Evolutionary conservation across 345 rosid species (phyloP).

Genomic region (Populus deltoides): DNA sequence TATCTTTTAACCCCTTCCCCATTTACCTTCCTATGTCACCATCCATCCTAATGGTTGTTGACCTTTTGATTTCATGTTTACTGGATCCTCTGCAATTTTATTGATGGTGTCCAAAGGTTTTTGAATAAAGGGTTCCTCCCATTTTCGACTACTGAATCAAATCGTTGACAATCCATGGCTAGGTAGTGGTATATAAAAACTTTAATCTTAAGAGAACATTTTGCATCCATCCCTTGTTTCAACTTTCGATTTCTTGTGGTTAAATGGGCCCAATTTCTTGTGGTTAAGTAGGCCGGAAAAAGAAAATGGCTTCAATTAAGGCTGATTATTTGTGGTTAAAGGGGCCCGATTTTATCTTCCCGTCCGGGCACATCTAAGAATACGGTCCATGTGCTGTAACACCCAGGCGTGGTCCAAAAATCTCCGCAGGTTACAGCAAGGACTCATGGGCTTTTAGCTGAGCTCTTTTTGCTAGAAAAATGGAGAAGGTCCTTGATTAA

Average conservation of each 20-base stretch:
- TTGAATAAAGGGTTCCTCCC: background rate
- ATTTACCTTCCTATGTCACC: background rate
- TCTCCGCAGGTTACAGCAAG: background rate
- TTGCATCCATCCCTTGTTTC: too few relatives aligned
- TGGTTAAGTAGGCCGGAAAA: too few relatives aligned
- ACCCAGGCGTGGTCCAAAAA: background rate
- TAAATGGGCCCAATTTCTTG: too few relatives aligned
- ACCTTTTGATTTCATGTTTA: background rate
- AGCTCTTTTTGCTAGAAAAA: background rate
- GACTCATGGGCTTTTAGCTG: background rate
- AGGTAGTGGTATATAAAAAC: too few relatives aligned
- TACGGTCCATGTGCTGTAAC: background rate
- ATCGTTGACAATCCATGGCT: too few relatives aligned
- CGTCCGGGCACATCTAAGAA: too few relatives aligned
- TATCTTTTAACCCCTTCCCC: background rate
- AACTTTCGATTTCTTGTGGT: too few relatives aligned
- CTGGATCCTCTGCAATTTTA: background rate
- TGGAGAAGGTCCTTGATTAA: background rate
- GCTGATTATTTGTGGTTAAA: background rate
- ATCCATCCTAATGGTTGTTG: background rate
- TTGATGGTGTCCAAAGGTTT: background rate
- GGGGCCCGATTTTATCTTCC: background rate
- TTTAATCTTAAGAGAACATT: too few relatives aligned
- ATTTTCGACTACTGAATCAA: background rate
- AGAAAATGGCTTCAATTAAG: background rate